phyloP scores from a whole-genome alignment of 345 rosid genomes.

The Salix suchowensis region DNA sequence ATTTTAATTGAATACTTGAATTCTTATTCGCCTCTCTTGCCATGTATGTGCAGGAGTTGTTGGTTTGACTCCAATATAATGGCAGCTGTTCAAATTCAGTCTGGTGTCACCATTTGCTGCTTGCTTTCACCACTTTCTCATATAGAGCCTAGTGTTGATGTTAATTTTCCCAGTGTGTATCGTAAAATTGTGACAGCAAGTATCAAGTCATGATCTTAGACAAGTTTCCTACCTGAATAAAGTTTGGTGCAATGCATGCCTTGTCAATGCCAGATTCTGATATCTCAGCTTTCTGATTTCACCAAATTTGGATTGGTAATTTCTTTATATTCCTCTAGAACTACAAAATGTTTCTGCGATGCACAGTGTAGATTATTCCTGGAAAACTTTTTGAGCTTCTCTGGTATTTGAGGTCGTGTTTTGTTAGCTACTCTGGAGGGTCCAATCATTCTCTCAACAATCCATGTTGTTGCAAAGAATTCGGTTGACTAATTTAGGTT shows the following conservation, averaged over 20 bases:
- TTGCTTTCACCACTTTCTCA: slow-evolving; percentile 19
- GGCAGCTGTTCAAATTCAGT: not conserved
- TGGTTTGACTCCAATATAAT: slow-evolving; percentile 58
- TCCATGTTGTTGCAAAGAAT: not conserved
- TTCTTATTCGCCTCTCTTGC: not conserved
- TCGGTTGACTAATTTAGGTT: no score
- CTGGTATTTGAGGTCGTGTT: not conserved
- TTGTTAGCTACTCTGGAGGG: not conserved
- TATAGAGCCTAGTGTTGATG: slow-evolving; percentile 11
- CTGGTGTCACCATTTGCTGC: slow-evolving; percentile 12
- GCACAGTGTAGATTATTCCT: not conserved
- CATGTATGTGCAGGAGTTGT: slow-evolving; percentile 55
- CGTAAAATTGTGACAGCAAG: slow-evolving; percentile 17
- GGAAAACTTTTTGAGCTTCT: not conserved
- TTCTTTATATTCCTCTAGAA: not conserved
- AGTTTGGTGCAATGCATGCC: slow-evolving; percentile 3
- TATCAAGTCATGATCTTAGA: slow-evolving; percentile 3
- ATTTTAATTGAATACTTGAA: not conserved
- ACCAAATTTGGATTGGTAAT: not conserved
- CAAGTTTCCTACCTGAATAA: slow-evolving; percentile 11
- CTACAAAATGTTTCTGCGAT: not conserved
- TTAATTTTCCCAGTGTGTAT: slow-evolving; percentile 1
- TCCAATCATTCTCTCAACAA: not conserved
- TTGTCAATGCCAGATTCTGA: not conserved
- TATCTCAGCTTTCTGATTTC: not conserved